A percentile compares a stretch with the other conserved stretches of the same genome.
These are phyloP conservation scores for Stemphylium beticola DNA, from an alignment of 2,329 filamentous ascomycete genomes.

Conservation along the genomic window DNA sequence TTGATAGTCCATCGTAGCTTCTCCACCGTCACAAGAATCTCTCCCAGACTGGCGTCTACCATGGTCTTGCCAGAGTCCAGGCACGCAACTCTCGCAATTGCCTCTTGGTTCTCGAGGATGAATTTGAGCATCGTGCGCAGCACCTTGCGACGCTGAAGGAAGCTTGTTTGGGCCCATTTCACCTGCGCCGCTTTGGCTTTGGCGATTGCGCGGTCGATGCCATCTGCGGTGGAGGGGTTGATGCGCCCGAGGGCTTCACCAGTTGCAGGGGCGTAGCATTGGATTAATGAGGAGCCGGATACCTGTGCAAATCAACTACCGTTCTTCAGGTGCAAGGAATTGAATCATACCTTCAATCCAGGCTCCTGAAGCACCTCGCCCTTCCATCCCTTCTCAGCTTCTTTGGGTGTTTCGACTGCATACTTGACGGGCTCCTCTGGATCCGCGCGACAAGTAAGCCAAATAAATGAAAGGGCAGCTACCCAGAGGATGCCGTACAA, in stretches of 20 bases:
- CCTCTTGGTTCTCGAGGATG: slow-evolving; percentile 85
- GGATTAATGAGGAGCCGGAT: slow-evolving; percentile 70
- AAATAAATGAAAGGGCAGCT: slow-evolving; percentile 31
- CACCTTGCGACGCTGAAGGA: slow-evolving; percentile 77
- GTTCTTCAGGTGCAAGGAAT: background rate
- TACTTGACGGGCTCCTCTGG: slow-evolving; percentile 62
- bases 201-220: slow-evolving; percentile 79
- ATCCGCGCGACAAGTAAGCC: slow-evolving; percentile 35
- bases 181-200: slow-evolving; percentile 76
- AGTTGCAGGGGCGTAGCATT: slow-evolving; percentile 89
- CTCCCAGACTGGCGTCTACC: slow-evolving; percentile 90
- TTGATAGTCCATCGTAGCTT: slow-evolving; percentile 93
- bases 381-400: slow-evolving; percentile 61
- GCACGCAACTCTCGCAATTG: slow-evolving; percentile 83
- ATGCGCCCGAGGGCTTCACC: slow-evolving; percentile 80
- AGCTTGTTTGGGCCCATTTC: slow-evolving; percentile 78
- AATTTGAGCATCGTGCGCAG: slow-evolving; percentile 81
- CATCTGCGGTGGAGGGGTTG: slow-evolving; percentile 75
- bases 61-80: slow-evolving; percentile 96
- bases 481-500: slow-evolving; percentile 31
- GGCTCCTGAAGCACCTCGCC: slow-evolving; percentile 65
- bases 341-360: slow-evolving; percentile 61
- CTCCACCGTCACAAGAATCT: slow-evolving; percentile 92
- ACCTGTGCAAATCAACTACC: slow-evolving; percentile 48
- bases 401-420: slow-evolving; percentile 66